Conservation (phyloP, 768 basidiomycete genomes). For the Suillus spraguei region DNA sequence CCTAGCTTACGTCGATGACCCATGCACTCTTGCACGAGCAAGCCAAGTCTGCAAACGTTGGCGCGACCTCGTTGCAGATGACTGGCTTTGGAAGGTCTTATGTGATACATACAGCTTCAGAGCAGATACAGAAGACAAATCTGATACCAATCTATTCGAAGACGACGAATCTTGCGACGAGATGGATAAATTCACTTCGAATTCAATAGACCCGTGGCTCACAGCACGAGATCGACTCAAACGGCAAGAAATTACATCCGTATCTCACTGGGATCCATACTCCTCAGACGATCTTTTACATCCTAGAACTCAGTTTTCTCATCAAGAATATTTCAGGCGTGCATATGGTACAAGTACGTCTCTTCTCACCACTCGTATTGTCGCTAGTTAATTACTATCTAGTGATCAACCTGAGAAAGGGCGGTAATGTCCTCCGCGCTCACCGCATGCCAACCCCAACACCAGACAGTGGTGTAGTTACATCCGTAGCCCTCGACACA, state of each 20-base stretch:
- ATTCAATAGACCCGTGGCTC: conserved; percentile 45
- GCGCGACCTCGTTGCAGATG: conserved; percentile 70
- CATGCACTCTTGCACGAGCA: conserved; percentile 68
- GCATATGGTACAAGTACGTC: conserved; percentile 71
- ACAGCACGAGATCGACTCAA: conserved; percentile 33
- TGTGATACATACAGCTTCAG: conserved; percentile 59
- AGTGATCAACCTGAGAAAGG: conserved; percentile 84
- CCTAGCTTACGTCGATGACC: conserved; percentile 76
- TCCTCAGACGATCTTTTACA: conserved; percentile 13
- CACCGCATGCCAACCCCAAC: conserved; percentile 53
- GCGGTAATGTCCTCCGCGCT: conserved; percentile 68
- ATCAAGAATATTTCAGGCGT: conserved; percentile 50
- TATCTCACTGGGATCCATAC: conserved; percentile 27
- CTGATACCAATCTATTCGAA: conserved; percentile 10
- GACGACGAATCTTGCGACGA: conserved; percentile 38
- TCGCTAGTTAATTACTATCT: conserved; percentile 10
- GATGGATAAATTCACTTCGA: conserved; percentile 34
- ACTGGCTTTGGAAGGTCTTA: conserved; percentile 80
- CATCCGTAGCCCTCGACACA: conserved; percentile 81
- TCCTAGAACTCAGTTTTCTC: conserved; percentile 29
- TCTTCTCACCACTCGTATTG: conserved; percentile 10
- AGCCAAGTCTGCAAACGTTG: conserved; percentile 73
- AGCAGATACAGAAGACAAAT: conserved; percentile 28
- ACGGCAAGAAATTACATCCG: conserved; percentile 27
- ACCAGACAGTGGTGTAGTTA: conserved; percentile 69